Percentiles rank a stretch among this genome's conserved stretches.
Conservation (phyloP, 1,284 basidiomycete species). For the Ceratobasidium sp. region DNA sequence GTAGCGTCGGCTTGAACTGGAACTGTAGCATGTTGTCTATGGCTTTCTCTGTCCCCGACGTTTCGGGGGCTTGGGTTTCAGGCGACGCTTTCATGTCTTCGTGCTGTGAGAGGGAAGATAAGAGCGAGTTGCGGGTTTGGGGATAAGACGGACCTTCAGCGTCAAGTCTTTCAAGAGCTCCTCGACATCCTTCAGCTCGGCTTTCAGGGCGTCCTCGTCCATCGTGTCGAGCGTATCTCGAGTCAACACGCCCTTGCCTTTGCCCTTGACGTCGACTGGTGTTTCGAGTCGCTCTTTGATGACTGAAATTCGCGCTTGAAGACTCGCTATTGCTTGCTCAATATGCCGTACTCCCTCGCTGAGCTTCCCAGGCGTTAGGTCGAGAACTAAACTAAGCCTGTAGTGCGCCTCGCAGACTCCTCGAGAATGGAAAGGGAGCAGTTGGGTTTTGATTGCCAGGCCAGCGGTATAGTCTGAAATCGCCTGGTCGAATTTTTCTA, state of each 20-base stretch:
- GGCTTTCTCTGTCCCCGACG: slow-evolving; percentile 63
- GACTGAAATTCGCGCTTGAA: slow-evolving; percentile 73
- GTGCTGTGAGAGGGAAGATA: slow-evolving; percentile 62
- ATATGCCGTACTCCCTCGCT: slow-evolving; percentile 83
- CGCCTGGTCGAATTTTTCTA: slow-evolving; percentile 94
- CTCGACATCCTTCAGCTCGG: slow-evolving; percentile 78
- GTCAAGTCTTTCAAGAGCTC: slow-evolving; percentile 82
- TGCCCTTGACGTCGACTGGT: slow-evolving; percentile 64
- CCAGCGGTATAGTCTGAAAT: slow-evolving; percentile 83
- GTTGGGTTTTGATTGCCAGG: slow-evolving; percentile 71
- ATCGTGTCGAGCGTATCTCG: slow-evolving; percentile 56
- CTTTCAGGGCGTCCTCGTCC: slow-evolving; percentile 73
- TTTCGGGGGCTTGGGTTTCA: slow-evolving; percentile 56
- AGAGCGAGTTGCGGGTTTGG: neutral
- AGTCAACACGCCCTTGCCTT: slow-evolving; percentile 65
- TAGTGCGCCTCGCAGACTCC: slow-evolving; percentile 91
- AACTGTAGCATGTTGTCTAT: slow-evolving; percentile 69
- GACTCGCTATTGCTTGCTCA: slow-evolving; percentile 78
- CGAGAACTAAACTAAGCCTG: slow-evolving; percentile 88
- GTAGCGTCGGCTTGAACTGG: slow-evolving; percentile 51
- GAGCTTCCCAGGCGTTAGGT: slow-evolving; percentile 82
- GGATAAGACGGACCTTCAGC: slow-evolving; percentile 67
- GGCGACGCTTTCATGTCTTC: slow-evolving; percentile 87
- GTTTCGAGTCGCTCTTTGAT: slow-evolving; percentile 63
- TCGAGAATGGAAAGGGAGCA: slow-evolving; percentile 82